Evolutionary conservation across 2,329 filamentous ascomycete species (phyloP).

Genomic region (Endothia cerciana): DNA sequence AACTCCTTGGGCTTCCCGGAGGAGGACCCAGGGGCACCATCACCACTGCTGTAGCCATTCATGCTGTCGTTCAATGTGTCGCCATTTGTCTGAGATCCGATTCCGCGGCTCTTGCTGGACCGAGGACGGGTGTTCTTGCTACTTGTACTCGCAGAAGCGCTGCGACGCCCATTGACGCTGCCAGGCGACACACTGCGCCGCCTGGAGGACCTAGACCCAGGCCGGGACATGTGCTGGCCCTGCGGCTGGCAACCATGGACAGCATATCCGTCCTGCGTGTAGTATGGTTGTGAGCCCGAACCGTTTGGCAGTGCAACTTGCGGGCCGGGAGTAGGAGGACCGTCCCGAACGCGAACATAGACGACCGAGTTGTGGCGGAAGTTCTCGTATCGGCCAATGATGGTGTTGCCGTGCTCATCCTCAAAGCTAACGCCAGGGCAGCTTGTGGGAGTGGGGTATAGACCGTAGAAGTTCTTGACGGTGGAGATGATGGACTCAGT

Average conservation of each 20-base stretch:
- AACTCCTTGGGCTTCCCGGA: conserved; percentile 79
- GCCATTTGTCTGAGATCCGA: conserved; percentile 49
- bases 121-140: conserved; percentile 71
- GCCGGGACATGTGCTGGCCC: conserved; percentile 66
- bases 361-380: conserved; percentile 91
- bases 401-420: conserved; percentile 82
- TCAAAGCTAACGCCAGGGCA: conserved; percentile 92
- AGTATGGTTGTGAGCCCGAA: conserved; percentile 56
- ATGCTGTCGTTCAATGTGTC: conserved; percentile 68
- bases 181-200: conserved; percentile 80
- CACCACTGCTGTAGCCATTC: conserved; percentile 84
- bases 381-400: conserved; percentile 97
- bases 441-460: conserved; percentile 75
- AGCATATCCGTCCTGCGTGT: conserved; percentile 58
- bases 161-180: conserved; percentile 71
- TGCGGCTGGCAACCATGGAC: conserved; percentile 54
- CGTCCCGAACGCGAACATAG: conserved; percentile 83
- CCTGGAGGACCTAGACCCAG: conserved; percentile 70
- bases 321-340: conserved; percentile 50
- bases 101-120: conserved; percentile 68
- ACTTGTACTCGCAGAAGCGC: conserved; percentile 68
- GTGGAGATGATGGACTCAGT: conserved; percentile 98
- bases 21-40: conserved; percentile 76
- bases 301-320: conserved; percentile 59
- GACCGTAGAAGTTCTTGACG: conserved; percentile 97